These are phyloP conservation scores for Quercus cerris DNA, from an alignment of 306 rosid genomes.

Conservation along the genomic window DNA sequence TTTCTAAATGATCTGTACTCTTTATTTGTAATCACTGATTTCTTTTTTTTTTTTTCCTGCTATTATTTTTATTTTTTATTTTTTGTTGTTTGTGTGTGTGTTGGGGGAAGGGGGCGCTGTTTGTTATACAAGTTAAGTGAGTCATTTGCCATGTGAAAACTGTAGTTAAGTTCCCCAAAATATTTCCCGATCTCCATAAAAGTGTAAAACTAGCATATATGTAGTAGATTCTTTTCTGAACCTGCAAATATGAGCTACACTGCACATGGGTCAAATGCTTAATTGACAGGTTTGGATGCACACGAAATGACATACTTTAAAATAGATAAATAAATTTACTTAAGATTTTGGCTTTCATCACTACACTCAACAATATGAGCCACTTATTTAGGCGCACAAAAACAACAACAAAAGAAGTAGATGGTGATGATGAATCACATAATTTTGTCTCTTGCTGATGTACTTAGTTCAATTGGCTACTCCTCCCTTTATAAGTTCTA, in stretches of 20 bases:
- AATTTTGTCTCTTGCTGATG: not conserved
- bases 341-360: not conserved
- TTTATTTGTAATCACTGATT: not conserved
- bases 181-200: not conserved
- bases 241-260: not conserved
- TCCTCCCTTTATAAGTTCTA: no score
- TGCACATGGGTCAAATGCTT: no score
- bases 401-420: no score
- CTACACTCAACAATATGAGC: not conserved
- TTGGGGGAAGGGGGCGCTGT: no score
- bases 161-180: not conserved
- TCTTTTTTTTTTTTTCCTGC: not conserved
- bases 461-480: no score
- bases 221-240: not conserved
- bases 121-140: not conserved
- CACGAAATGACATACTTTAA: not conserved
- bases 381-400: not conserved
- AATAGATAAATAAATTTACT: not conserved
- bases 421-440: not conserved
- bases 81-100: no score
- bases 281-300: no score
- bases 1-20: constrained; percentile 3
- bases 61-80: no score
- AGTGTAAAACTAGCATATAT: not conserved
- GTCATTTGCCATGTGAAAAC: not conserved